phyloP scores from a whole-genome alignment of 106 monocot species.

The Apostasia ramifera region DNA sequence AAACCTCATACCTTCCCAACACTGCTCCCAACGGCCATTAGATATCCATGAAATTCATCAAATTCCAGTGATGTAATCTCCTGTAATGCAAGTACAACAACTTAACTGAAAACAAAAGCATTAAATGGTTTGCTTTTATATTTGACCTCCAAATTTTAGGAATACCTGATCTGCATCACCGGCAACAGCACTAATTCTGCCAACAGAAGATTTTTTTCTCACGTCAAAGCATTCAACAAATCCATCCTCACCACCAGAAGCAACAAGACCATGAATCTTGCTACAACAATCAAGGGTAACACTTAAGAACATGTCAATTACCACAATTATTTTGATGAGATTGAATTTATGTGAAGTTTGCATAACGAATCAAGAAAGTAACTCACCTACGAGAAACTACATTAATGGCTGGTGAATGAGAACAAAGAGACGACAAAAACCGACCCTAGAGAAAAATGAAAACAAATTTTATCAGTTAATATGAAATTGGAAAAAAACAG shows the following conservation, averaged over 20 bases:
- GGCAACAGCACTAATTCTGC: constrained; percentile 54
- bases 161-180: constrained; percentile 57
- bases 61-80: constrained; percentile 90
- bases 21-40: constrained; percentile 85
- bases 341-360: too few relatives aligned
- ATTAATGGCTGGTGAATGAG: constrained; percentile 83
- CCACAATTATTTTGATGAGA: background rate
- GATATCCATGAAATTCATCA: constrained; percentile 63
- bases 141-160: background rate
- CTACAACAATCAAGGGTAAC: constrained; percentile 20
- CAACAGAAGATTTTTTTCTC: constrained; percentile 77
- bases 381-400: constrained; percentile 77
- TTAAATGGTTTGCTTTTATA: constrained; percentile 1
- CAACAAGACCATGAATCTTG: constrained; percentile 83
- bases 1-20: constrained; percentile 60
- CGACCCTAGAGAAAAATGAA: constrained; percentile 44
- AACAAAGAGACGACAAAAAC: constrained; percentile 69
- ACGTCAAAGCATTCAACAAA: constrained; percentile 90
- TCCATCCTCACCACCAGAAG: constrained; percentile 97
- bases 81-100: constrained; percentile 29
- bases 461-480: too few relatives aligned
- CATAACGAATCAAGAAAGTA: too few relatives aligned
- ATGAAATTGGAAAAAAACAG: too few relatives aligned
- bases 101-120: background rate
- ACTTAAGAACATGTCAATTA: background rate